Evolutionary conservation across 805 yeast species (phyloP).

Genomic region (Zygosaccharomyces rouxii): DNA sequence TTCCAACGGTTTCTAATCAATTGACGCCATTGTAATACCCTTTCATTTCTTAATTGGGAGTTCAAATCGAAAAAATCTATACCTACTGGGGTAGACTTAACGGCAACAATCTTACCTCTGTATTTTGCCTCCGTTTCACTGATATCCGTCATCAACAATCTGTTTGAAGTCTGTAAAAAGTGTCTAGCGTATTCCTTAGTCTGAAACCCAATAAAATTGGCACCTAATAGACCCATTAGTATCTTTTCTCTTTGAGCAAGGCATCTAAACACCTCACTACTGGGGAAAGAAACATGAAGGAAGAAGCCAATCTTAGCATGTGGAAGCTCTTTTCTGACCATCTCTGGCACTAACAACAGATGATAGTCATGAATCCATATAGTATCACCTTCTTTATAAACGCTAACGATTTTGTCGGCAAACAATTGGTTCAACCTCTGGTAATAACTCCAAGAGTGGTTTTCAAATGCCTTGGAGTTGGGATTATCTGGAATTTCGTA

Average conservation of each 20-base stretch:
- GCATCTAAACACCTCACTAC: slow-evolving; percentile 91
- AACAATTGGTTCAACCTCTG: slow-evolving; percentile 67
- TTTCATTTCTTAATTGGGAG: slow-evolving; percentile 42
- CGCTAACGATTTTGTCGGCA: slow-evolving; percentile 68
- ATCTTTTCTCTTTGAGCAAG: slow-evolving; percentile 79
- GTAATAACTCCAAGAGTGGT: slow-evolving; percentile 89
- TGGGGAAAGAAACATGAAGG: slow-evolving; percentile 91
- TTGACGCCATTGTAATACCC: slow-evolving; percentile 60
- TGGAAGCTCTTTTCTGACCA: slow-evolving; percentile 74
- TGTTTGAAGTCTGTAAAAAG: slow-evolving; percentile 83
- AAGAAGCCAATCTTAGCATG: slow-evolving; percentile 86
- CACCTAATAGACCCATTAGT: slow-evolving; percentile 80
- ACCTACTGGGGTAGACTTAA: slow-evolving; percentile 69
- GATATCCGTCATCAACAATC: slow-evolving; percentile 81
- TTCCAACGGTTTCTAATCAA: slow-evolving; percentile 77
- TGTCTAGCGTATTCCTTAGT: slow-evolving; percentile 92
- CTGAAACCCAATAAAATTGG: slow-evolving; percentile 84
- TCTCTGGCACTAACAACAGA: slow-evolving; percentile 74
- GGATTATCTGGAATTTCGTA: slow-evolving; percentile 96
- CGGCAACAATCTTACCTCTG: slow-evolving; percentile 52
- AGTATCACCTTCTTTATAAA: slow-evolving; percentile 68
- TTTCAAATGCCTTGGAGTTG: slow-evolving; percentile 89
- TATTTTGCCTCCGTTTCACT: slow-evolving; percentile 54
- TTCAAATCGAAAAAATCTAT: slow-evolving; percentile 62
- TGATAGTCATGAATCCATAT: slow-evolving; percentile 96